phyloP scores from a whole-genome alignment of 2,329 filamentous ascomycete genomes.

The Akanthomyces dipterigenus region DNA sequence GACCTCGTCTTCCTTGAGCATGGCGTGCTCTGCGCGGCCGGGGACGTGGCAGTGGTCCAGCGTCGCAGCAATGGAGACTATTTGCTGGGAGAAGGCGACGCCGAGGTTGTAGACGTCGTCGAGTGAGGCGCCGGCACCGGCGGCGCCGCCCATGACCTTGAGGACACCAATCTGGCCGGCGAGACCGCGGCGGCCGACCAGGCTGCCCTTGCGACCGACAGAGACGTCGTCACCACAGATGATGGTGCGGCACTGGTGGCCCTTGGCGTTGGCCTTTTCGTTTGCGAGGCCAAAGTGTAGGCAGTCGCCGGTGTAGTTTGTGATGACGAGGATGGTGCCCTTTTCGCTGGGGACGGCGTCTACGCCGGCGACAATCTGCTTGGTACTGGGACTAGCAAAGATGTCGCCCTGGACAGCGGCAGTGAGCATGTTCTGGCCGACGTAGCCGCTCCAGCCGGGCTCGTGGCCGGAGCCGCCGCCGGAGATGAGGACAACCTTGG shows the following conservation, averaged over 20 bases:
- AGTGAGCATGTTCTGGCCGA: conserved; percentile 54
- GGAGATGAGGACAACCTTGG: conserved; percentile 44
- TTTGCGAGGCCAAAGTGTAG: conserved; percentile 55
- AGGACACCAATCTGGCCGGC: conserved; percentile 55
- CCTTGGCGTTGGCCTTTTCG: conserved; percentile 49
- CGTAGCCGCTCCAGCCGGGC: conserved; percentile 58
- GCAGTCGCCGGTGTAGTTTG: conserved; percentile 60
- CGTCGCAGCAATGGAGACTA: conserved; percentile 51
- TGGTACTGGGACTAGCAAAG: conserved; percentile 57
- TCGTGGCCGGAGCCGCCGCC: conserved; percentile 54
- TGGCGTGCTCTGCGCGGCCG: conserved; percentile 42
- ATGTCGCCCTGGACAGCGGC: conserved; percentile 56
- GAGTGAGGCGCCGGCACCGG: conserved; percentile 39
- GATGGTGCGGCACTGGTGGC: conserved; percentile 48
- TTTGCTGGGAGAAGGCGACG: conserved; percentile 41
- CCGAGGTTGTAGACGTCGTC: conserved; percentile 46
- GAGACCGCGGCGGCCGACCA: conserved; percentile 55
- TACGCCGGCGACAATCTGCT: conserved; percentile 55
- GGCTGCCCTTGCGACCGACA: conserved; percentile 49
- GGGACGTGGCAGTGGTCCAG: conserved; percentile 56
- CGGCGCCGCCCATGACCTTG: conserved; percentile 49
- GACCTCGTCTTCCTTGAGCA: conserved; percentile 43
- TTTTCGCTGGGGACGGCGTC: conserved; percentile 45
- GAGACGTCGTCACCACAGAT: conserved; percentile 61
- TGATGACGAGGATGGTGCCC: conserved; percentile 55